These are phyloP conservation scores for Pseudogymnoascus sp. DNA, from an alignment of 2,329 filamentous ascomycete species.

Conservation along the genomic window DNA sequence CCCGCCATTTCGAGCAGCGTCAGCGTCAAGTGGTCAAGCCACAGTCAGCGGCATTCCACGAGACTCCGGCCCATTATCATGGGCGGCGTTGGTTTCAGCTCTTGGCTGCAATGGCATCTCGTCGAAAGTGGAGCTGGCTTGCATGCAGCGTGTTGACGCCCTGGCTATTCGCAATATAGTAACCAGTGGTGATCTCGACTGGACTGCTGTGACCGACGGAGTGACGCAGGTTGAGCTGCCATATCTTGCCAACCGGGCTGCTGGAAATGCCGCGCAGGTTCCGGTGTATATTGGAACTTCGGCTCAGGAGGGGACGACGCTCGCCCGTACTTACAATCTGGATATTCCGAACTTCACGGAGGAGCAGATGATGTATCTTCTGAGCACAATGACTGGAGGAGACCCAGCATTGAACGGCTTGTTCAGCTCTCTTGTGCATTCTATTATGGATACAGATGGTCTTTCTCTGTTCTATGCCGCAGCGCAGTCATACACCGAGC, in stretches of 20 bases:
- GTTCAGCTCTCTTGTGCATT: background rate
- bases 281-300: background rate
- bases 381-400: background rate
- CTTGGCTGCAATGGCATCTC: background rate
- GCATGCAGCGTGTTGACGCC: background rate
- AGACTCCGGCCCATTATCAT: background rate
- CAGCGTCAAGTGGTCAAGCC: background rate
- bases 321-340: background rate
- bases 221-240: slow-evolving; percentile 4
- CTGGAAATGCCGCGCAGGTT: background rate
- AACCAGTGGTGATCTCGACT: background rate
- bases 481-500: background rate
- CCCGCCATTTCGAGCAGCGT: slow-evolving; percentile 16
- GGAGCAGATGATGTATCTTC: background rate
- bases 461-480: slow-evolving; percentile 4
- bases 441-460: background rate
- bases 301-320: background rate
- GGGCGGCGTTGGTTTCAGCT: background rate
- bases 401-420: background rate
- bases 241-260: background rate
- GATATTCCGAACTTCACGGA: background rate
- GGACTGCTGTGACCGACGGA: background rate
- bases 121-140: background rate
- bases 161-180: background rate
- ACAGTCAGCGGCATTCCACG: background rate